These are phyloP conservation scores for Sclerospora graminicola DNA, from an alignment of 352 stramenopile genomes.

Conservation along the genomic window DNA sequence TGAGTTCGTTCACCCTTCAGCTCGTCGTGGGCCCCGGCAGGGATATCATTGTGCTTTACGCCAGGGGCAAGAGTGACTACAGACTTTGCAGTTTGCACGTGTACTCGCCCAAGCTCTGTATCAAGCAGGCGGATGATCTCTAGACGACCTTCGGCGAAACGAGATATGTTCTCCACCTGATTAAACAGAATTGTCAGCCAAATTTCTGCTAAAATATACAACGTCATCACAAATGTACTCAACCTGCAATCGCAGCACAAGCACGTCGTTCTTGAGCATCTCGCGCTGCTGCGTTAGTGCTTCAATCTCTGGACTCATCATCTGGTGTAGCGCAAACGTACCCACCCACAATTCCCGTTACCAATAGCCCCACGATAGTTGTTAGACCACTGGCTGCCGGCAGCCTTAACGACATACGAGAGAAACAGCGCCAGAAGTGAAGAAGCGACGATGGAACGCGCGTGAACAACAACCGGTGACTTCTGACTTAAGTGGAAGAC, in stretches of 20 bases:
- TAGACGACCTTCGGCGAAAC: slow-evolving; percentile 48
- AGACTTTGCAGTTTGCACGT: slow-evolving; percentile 33
- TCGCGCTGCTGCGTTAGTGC: slow-evolving; percentile 48
- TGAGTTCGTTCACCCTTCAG: slow-evolving; percentile 10
- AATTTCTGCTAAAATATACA: too few relatives aligned
- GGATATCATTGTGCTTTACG: slow-evolving; percentile 2
- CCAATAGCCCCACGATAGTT: slow-evolving; percentile 40
- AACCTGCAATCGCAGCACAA: too few relatives aligned
- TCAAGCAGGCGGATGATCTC: slow-evolving; percentile 68
- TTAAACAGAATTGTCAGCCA: slow-evolving; percentile 3
- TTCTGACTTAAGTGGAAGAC: slow-evolving; percentile 1
- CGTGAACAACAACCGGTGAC: too few relatives aligned
- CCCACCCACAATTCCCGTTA: slow-evolving; percentile 45
- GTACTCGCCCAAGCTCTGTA: slow-evolving; percentile 52
- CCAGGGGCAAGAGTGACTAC: slow-evolving; percentile 12
- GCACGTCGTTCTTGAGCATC: slow-evolving; percentile 38
- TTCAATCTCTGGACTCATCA: slow-evolving; percentile 70
- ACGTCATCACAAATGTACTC: too few relatives aligned
- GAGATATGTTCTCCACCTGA: slow-evolving; percentile 57
- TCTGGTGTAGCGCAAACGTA: slow-evolving; percentile 65
- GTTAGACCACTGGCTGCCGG: too few relatives aligned
- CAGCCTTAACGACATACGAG: slow-evolving; percentile 25
- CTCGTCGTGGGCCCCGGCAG: slow-evolving; percentile 5
- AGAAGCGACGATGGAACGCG: slow-evolving; percentile 12
- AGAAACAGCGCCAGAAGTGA: slow-evolving; percentile 12